Conservation (phyloP, 1,284 basidiomycete genomes). For the Sparassis latifolia region DNA sequence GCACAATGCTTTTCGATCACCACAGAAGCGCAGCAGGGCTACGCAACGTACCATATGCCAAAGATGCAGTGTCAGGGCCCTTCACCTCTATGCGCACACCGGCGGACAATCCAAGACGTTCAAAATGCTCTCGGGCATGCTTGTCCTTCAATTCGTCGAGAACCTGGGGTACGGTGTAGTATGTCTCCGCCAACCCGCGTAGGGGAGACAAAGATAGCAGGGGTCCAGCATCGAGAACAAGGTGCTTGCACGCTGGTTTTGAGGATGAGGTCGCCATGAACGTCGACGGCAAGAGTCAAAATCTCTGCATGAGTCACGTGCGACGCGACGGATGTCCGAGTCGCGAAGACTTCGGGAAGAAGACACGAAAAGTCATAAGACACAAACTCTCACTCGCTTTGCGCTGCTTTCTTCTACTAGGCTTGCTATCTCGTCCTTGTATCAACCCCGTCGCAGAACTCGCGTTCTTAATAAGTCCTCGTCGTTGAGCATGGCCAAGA, state of each 20-base stretch:
- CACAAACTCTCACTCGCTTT: background rate
- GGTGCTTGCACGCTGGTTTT: slow-evolving; percentile 56
- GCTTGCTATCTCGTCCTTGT: too few relatives aligned
- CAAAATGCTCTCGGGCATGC: slow-evolving; percentile 80
- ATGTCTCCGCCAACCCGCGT: slow-evolving; percentile 76
- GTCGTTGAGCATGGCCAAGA: slow-evolving; percentile 30
- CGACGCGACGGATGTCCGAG: too few relatives aligned
- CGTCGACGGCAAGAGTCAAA: slow-evolving; percentile 9
- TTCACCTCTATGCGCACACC: slow-evolving; percentile 75
- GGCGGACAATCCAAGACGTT: slow-evolving; percentile 63
- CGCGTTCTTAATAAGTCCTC: background rate
- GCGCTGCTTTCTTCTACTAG: background rate
- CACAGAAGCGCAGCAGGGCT: background rate
- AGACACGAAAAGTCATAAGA: background rate
- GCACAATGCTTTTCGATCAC: slow-evolving; percentile 1
- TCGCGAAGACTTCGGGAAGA: background rate
- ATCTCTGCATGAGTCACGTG: slow-evolving; percentile 14
- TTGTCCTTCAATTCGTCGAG: slow-evolving; percentile 85
- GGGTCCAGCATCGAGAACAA: slow-evolving; percentile 91
- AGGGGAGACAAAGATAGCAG: slow-evolving; percentile 83
- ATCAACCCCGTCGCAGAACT: background rate
- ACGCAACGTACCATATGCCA: slow-evolving; percentile 63
- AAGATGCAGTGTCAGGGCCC: slow-evolving; percentile 65
- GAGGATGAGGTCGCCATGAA: slow-evolving; percentile 22
- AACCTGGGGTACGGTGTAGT: slow-evolving; percentile 85